These are phyloP conservation scores for Trichophyton verrucosum DNA, from an alignment of 2,329 filamentous ascomycete genomes.

Conservation along the genomic window DNA sequence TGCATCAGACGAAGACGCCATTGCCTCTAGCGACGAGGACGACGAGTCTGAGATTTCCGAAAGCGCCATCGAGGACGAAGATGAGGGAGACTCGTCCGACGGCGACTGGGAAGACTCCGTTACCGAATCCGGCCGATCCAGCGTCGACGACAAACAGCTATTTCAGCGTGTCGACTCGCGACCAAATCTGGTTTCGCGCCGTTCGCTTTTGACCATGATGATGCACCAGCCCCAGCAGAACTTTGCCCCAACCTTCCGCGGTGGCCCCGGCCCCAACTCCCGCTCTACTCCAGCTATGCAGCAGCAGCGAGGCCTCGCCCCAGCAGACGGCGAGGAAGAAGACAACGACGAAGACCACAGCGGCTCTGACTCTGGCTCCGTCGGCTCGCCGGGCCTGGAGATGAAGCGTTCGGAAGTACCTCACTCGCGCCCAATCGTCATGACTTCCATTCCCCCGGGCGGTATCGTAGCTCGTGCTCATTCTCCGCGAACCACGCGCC, in stretches of 20 bases:
- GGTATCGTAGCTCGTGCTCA: conserved; percentile 50
- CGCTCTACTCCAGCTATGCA: conserved; percentile 34
- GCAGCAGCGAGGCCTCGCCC: conserved; percentile 38
- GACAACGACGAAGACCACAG: conserved; percentile 54
- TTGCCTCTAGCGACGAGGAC: conserved; percentile 48
- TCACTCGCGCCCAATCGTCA: conserved; percentile 68
- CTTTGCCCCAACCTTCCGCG: conserved; percentile 35
- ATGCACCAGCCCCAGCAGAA: conserved; percentile 69
- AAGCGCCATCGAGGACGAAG: conserved; percentile 63
- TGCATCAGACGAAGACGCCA: conserved; percentile 45
- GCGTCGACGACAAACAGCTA: conserved; percentile 63
- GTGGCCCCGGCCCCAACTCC: conserved; percentile 15
- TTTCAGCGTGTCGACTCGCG: conserved; percentile 89
- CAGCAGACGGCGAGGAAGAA: conserved; percentile 40
- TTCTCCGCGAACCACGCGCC: conserved; percentile 79
- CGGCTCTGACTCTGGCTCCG: conserved; percentile 22
- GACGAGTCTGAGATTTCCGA: conserved; percentile 58
- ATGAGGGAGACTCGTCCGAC: conserved; percentile 39
- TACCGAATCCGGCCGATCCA: conserved; percentile 71
- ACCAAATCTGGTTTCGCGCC: conserved; percentile 69
- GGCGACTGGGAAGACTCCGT: conserved; percentile 53
- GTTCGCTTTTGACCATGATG: conserved; percentile 80
- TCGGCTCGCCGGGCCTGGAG: conserved; percentile 36
- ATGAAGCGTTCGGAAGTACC: conserved; percentile 50
- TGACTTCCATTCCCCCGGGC: conserved; percentile 54